These are phyloP conservation scores for Heterobasidion occidentale DNA, from an alignment of 1,284 basidiomycete species.

Conservation along the genomic window DNA sequence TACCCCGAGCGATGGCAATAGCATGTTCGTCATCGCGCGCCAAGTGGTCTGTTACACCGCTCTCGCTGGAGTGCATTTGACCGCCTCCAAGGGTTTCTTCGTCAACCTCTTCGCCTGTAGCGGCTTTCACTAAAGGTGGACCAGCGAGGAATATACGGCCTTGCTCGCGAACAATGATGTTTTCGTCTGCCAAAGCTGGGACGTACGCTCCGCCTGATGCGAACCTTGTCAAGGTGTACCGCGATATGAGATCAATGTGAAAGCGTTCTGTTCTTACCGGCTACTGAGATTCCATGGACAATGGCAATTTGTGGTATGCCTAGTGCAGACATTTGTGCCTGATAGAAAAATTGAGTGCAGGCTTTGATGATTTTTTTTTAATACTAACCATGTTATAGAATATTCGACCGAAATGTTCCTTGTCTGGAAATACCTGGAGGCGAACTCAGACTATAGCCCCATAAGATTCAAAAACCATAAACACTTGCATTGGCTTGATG, in stretches of 20 bases:
- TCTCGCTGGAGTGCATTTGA: conserved; percentile 90
- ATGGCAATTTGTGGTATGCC: conserved; percentile 90
- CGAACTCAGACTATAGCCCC: conserved; percentile 5
- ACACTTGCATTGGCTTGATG: conserved; percentile 77
- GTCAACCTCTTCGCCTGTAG: conserved; percentile 89
- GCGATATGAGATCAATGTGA: conserved; percentile 12
- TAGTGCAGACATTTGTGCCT: conserved; percentile 87
- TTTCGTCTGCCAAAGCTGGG: conserved; percentile 95
- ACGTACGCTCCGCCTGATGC: conserved; percentile 84
- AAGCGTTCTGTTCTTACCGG: conserved; percentile 33
- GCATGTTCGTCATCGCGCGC: conserved; percentile 88
- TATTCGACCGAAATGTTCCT: conserved; percentile 91
- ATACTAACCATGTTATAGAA: conserved; percentile 92
- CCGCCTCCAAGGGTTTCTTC: conserved; percentile 91
- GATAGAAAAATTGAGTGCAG: not conserved
- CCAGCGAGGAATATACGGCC: conserved; percentile 95
- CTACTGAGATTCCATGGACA: conserved; percentile 92
- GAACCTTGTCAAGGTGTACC: conserved; percentile 17
- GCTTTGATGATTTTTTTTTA: too few relatives aligned
- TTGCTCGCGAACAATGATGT: conserved; percentile 90
- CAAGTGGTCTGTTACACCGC: conserved; percentile 91
- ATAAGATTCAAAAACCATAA: not conserved
- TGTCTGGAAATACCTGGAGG: conserved; percentile 71
- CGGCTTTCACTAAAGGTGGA: conserved; percentile 91
- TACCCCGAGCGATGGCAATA: conserved; percentile 74